Base-by-base conservation (phyloP, 139 green algal genomes). In the Eudorina sp. region DNA sequence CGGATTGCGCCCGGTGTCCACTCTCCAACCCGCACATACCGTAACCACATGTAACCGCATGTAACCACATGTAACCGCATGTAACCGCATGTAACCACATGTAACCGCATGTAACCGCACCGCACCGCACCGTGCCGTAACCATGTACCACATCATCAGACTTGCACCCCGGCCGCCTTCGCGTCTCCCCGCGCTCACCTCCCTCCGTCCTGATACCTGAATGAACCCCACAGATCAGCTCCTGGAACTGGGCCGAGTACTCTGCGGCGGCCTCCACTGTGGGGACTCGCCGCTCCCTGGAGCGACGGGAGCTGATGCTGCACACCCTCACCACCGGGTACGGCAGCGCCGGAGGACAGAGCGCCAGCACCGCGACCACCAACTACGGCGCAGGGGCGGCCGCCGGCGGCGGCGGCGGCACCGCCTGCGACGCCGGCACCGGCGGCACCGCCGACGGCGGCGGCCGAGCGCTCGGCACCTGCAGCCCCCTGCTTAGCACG, bases 161-260 rank as follows among this genome's bases (percentile, higher is more conserved):
- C 58, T 21, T 21, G 27, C 18, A 36, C 45, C 9, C 25, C 34
- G 36, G 2, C 7, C 14, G 9, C 58, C 58, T 68, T 14, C 43
- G 29, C 9, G 6, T 11, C 53, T 40, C 21, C 3, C 53, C n/a
- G n/a, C n/a, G n/a, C n/a, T n/a, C n/a, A n/a, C n/a, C n/a, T n/a
- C n/a, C n/a, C n/a, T n/a, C n/a, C n/a, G n/a, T n/a, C n/a, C n/a
- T n/a, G n/a, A n/a, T n/a, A n/a, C n/a, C n/a, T n/a, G n/a, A n/a
- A n/a, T n/a, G n/a, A n/a, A n/a, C n/a, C 43, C n/a, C 40, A 14
- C 72, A 77, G 72, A 89, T 78, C 68, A 78, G 51, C 68, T 51
- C n/a, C 48, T 88, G 83, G 51, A 72, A 88, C 43, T 75, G 55
- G 82, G 5, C 25, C 58, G 79, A 53, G 27, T 85, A 62, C 79